Percentiles rank a stretch among this genome's conserved stretches.
These are phyloP conservation scores for Castanea crenata DNA, from an alignment of 306 rosid species.

Conservation along the genomic window DNA sequence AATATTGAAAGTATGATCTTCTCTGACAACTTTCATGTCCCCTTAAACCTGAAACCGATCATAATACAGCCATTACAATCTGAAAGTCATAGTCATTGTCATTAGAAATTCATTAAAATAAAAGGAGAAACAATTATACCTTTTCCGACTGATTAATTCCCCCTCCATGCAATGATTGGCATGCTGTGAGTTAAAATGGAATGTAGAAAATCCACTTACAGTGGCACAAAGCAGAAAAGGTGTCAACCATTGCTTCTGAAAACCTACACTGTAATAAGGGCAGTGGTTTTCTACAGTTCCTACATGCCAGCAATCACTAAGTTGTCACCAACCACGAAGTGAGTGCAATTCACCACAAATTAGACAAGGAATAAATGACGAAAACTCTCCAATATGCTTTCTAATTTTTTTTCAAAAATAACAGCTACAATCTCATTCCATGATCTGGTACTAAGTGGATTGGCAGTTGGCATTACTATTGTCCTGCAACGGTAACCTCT, in stretches of 20 bases:
- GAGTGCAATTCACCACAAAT: not conserved
- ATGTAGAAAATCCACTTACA: not conserved
- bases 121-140: not conserved
- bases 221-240: not conserved
- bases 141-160: not conserved
- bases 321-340: slow-evolving; percentile 6
- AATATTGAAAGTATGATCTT: not conserved
- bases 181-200: not conserved
- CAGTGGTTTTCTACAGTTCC: slow-evolving; percentile 15
- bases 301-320: slow-evolving; percentile 14
- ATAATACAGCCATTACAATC: not conserved
- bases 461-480: not conserved
- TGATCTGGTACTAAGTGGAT: not conserved
- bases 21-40: not conserved
- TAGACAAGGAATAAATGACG: not conserved
- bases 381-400: not conserved
- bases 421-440: too few relatives aligned
- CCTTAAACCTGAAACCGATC: not conserved
- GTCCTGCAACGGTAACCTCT: not conserved
- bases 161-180: not conserved
- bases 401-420: not conserved
- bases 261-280: slow-evolving; percentile 9
- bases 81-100: not conserved
- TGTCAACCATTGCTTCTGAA: not conserved
- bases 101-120: not conserved